Conservation (phyloP, 805 yeast species). For the Yarrowia divulgata region DNA sequence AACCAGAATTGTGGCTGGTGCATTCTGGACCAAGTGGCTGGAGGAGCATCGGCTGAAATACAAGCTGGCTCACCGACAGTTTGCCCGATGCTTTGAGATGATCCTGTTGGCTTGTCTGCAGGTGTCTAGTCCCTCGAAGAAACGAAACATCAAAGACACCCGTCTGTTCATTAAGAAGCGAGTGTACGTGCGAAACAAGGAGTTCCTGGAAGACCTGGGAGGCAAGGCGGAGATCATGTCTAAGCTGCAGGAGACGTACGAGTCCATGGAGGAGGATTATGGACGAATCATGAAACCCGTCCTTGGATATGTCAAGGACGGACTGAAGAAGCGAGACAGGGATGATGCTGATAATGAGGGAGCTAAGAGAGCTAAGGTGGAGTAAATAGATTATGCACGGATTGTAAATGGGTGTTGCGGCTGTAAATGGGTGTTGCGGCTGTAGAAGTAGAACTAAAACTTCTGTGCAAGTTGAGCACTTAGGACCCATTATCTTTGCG, state of each 20-base stretch:
- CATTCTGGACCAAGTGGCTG: slow-evolving; percentile 52
- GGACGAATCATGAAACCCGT: slow-evolving; percentile 57
- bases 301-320: not conserved
- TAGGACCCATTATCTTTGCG: no score
- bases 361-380: not conserved
- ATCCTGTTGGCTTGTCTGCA: slow-evolving; percentile 56
- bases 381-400: not conserved
- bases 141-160: slow-evolving; percentile 46
- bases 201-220: slow-evolving; percentile 67
- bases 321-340: slow-evolving; percentile 2
- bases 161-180: slow-evolving; percentile 75
- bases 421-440: no score
- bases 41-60: slow-evolving; percentile 51
- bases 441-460: no score
- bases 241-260: slow-evolving; percentile 78
- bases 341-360: not conserved
- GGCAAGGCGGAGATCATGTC: slow-evolving; percentile 69
- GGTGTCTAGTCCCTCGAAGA: slow-evolving; percentile 38
- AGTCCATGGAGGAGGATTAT: slow-evolving; percentile 74
- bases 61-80: slow-evolving; percentile 80
- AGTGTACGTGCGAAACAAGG: slow-evolving; percentile 78
- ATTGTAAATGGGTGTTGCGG: no score
- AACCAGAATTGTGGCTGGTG: slow-evolving; percentile 39
- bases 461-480: no score
- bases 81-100: slow-evolving; percentile 80